Conservation (phyloP, 768 basidiomycete genomes). For the Pulveroboletus sp. region DNA sequence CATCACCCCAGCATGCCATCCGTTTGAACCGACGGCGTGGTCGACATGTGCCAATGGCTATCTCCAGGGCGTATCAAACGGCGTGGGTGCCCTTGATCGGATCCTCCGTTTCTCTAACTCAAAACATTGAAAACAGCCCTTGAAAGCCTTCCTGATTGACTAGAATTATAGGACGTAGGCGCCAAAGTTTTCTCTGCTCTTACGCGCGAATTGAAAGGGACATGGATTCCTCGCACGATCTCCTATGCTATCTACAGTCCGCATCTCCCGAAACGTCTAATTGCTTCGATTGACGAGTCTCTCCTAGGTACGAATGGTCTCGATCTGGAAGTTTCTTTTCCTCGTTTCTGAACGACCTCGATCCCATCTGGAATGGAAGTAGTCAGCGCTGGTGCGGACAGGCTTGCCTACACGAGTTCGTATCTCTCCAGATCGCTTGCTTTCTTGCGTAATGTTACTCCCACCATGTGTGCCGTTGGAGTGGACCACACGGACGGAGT, state of each 20-base stretch:
- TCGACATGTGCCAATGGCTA: constrained; percentile 11
- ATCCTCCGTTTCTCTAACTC: background rate
- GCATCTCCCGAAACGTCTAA: constrained; percentile 5
- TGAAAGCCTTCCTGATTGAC: background rate
- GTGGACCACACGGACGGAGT: constrained; percentile 1
- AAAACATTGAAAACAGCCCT: background rate
- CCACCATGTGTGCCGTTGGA: constrained; percentile 11
- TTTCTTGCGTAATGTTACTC: constrained; percentile 15
- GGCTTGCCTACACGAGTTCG: constrained; percentile 20
- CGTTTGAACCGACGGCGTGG: constrained; percentile 11
- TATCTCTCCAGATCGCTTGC: constrained; percentile 4
- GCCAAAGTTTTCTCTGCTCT: background rate
- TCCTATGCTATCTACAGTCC: background rate
- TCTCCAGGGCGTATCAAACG: constrained; percentile 9
- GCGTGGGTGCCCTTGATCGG: background rate
- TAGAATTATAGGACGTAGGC: background rate
- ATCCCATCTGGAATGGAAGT: constrained; percentile 22
- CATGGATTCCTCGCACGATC: background rate
- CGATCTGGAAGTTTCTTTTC: constrained; percentile 8
- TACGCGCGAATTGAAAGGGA: background rate
- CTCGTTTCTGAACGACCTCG: constrained; percentile 8
- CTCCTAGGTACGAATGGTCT: background rate
- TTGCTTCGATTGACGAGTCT: background rate
- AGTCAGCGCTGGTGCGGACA: constrained; percentile 1
- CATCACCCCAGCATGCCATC: background rate